Evolutionary conservation across 768 basidiomycete genomes (phyloP), one percentile per base, ranked within the genome.

Genomic region (Guyanaporus albipodus): DNA sequence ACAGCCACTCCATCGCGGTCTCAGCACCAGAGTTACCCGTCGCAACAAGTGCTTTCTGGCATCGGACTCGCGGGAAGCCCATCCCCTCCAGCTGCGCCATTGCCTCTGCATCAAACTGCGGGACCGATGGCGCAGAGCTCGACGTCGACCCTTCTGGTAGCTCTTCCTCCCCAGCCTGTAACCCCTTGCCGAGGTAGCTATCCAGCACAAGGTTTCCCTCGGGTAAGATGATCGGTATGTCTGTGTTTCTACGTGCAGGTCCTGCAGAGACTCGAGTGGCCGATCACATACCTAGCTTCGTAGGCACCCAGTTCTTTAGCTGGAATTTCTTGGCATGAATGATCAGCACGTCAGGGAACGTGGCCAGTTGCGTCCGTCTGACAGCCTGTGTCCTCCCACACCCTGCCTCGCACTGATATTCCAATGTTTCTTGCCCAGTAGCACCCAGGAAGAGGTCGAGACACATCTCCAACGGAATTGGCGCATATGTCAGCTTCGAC

Each of bases 301-400:
- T 77, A 0, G 96, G 96, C 1, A 99, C 91, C 96, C 96, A 98
- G 55, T 92, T 91, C 33, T 92, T 85, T 4, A 95, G 77, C 66
- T 93, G 89, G 72, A 96, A 97, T 58, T 95, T 95, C 61, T 88
- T 90, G 34, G 91, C 85, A 53, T 96, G 94, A 2, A 99, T 66
- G 8, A 95, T 83, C 0, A 98, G 75, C 1, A 91, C 80, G 10
- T 92, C 78, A 0, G 96, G 96, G 74, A 95, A 91, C 1, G 88
- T 86, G 0, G 87, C 78, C 56, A 98, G 88, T 24, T 77, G 79
- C 14, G 78, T 76, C 49, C 82, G 83, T 63, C 91, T 92, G 55
- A 50, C 57, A 0, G 91, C 94, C 6, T 71, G 63, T 0, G 89
- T 89, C 36, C 72, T 77, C 55, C 74, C 82, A 32, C 73, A 68